Conservation (phyloP, 768 basidiomycete species). For the Leucosporidium creatinivorum region DNA sequence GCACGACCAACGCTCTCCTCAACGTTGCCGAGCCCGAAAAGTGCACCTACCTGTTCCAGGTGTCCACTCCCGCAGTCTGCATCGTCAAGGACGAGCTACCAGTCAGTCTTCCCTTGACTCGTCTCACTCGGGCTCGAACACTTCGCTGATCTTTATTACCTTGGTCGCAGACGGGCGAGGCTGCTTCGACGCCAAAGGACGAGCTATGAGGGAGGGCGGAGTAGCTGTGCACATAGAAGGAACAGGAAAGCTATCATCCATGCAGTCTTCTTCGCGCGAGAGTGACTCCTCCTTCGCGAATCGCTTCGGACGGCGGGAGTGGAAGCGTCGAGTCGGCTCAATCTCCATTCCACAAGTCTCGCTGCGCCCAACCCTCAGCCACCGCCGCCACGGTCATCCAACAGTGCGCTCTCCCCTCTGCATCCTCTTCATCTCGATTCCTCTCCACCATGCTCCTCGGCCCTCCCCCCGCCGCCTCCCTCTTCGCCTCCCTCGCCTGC, state of each 20-base stretch:
- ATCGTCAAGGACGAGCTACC: slow-evolving; percentile 25
- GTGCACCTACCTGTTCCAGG: slow-evolving; percentile 48
- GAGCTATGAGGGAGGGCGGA: too few relatives aligned
- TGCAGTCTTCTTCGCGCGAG: too few relatives aligned
- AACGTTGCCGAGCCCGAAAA: slow-evolving; percentile 85
- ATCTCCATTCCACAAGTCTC: slow-evolving; percentile 56
- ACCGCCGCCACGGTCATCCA: slow-evolving; percentile 67
- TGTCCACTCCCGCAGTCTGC: slow-evolving; percentile 33
- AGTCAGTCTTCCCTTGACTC: background rate
- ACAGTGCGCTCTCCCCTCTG: slow-evolving; percentile 46
- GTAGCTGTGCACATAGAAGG: too few relatives aligned
- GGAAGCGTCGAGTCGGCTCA: too few relatives aligned
- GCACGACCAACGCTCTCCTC: slow-evolving; percentile 69
- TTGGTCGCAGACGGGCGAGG: background rate
- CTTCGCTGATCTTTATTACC: background rate
- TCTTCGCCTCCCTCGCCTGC: too few relatives aligned
- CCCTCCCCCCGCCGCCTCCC: background rate
- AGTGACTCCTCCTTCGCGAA: too few relatives aligned
- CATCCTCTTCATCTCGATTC: slow-evolving; percentile 37
- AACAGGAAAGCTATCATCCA: too few relatives aligned
- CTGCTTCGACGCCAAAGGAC: background rate
- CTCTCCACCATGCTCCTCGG: slow-evolving; percentile 40
- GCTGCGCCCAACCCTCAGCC: slow-evolving; percentile 65
- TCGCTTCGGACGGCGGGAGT: too few relatives aligned
- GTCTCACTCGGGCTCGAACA: too few relatives aligned